Base-by-base conservation (phyloP, 2,329 filamentous ascomycete species). In the Nothophaeocryptopus gaeumannii region DNA sequence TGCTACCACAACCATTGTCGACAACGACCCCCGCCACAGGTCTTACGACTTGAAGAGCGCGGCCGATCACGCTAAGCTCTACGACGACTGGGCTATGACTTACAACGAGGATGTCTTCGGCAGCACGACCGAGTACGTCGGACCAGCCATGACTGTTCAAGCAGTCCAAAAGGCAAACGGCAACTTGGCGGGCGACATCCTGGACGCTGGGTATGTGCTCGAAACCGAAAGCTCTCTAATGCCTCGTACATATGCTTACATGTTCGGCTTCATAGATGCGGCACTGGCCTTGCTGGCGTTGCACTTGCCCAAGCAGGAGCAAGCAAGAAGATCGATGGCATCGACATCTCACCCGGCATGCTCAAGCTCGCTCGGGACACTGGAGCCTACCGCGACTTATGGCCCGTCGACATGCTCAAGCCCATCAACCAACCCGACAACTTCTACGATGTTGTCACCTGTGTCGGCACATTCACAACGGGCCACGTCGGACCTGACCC, bases 381-480 rank as follows among this genome's bases (percentile, higher is more conserved):
- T 0, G 74, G 73, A 2, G 71, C 70, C 15, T 81, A 81, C 62
- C 68, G 70, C 13, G 60, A 69, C 13, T 67, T 81, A 8, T 65
- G 68, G 13, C 60, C 70, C 2, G 72, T 68, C 1, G 78, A 81
- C 57, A 63, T 82, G 53, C 76, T 74, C 13, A 66, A 71, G 41
- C 67, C 63, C 1, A 67, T 81, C 11, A 58, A 67, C 3, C 62
- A 65, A 33, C 51, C 64, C 3, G 70, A 74, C 52, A 67, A 67
- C 8, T 65, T 64, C 2, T 81, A 79, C 55, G 77, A 79, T 43
- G 72, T 74, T 4, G 70, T 81, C 13, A 72, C 73, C 1, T 82
- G 79, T 64, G 72, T 76, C 16, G 79, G 79, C 20, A 81, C 78
- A 2, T 73, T 82, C 53, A 82, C 79, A 0, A 70, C 74, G 45